Evolutionary conservation across 1,284 basidiomycete species (phyloP), one percentile per base, ranked within the genome.

Genomic region (Trametes pubescens): DNA sequence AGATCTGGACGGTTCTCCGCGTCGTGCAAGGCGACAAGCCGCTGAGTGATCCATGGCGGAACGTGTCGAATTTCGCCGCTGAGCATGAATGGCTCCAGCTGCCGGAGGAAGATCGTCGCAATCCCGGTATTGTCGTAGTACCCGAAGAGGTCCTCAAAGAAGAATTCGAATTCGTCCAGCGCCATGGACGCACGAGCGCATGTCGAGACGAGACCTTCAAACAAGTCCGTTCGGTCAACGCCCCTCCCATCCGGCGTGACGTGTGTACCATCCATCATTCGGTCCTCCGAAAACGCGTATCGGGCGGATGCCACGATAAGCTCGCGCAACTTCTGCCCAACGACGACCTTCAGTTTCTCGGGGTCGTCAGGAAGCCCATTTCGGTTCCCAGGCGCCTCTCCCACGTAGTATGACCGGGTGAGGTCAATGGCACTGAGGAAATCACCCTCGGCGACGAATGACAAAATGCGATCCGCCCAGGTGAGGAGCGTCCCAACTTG

Each of bases 121-220:
- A 99, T 98, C 38, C 94, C 94, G 44, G 86, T 83, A 67, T 94
- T 88, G 63, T 94, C 90, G 76, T 95, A 99, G 62, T 88, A 84
- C 73, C 97, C 94, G 79, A 93, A 99, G 13, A 98, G 84, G 57
- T 98, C 95, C 72, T 98, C 93, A 74, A 96, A 99, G 4, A 99
- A 81, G 74, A 96, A 95, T 34, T 93, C 88, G 69, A 87, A 88
- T 73, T 96, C 90, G 61, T 84, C 85, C 57, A 98, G 84, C 1
- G 91, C 87, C 32, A 96, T 82, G 76, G 91, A 96, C 4, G 95
- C 95, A 4, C 89, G 87, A 18, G 93, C 89, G 74, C 91, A 97
- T 1, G 89, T 87, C 4, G 85, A 80, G 1, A 98, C 95, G 4
- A 99, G 84, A 32, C 87, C 90, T 78, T 98, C 93, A 71, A 99